Percentiles rank a stretch among this genome's conserved stretches.
phyloP scores from a whole-genome alignment of 129 eudicot species.

The Flaveria brownii region DNA sequence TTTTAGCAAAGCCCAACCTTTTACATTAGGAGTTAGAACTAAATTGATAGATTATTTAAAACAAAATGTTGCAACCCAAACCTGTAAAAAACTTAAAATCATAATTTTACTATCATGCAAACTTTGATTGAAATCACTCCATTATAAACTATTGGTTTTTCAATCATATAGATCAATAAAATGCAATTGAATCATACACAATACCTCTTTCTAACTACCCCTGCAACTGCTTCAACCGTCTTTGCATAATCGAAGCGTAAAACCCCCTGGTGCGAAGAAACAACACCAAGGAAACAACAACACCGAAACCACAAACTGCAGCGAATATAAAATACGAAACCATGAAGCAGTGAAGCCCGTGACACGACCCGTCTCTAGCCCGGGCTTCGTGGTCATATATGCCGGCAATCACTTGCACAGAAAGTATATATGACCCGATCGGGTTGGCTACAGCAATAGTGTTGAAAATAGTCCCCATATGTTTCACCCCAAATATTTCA shows the following conservation, averaged over 20 bases:
- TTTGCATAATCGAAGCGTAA: conserved; percentile 35
- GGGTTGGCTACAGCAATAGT: conserved; percentile 62
- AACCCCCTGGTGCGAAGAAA: conserved; percentile 65
- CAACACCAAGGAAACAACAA: conserved; percentile 55
- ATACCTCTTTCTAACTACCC: conserved; percentile 1
- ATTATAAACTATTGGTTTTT: no score
- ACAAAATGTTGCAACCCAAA: no score
- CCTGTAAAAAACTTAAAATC: no score
- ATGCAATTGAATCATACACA: neutral
- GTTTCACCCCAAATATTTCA: conserved; percentile 79
- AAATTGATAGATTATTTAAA: no score
- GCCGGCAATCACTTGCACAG: conserved; percentile 70
- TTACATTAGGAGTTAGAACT: no score
- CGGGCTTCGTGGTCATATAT: conserved; percentile 65
- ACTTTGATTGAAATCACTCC: no score
- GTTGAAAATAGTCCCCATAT: conserved; percentile 91
- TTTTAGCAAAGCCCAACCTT: no score
- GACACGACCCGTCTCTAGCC: conserved; percentile 54
- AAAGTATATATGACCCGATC: conserved; percentile 53
- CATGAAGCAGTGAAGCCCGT: conserved; percentile 85
- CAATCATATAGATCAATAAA: neutral
- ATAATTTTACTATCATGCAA: no score
- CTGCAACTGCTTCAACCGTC: conserved; percentile 27
- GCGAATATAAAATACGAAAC: conserved; percentile 64
- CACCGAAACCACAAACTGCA: conserved; percentile 52